Evolutionary conservation across 305 asterid species (phyloP), one percentile per base, ranked within the genome.

Genomic region (Rubia occidens): DNA sequence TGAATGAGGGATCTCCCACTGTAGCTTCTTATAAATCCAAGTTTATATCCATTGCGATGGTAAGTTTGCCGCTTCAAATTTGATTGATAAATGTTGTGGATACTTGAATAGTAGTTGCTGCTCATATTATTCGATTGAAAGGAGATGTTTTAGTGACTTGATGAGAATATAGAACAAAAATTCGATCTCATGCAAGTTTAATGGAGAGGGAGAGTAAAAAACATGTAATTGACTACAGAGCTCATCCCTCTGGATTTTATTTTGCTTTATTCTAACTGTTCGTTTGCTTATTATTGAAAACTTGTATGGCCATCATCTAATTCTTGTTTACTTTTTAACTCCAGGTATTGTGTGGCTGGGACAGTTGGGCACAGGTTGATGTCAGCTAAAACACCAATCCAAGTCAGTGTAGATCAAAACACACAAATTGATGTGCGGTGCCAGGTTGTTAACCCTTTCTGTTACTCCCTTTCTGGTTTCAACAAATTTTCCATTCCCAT

Each of bases 341-440:
- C 6, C 85, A 91, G 97, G 79, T 88, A 85, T 71, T 90, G 96
- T 82, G 83, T 82, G 65, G 94, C 94, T 69, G 96, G 96, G 70
- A 93, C 97, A 17, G 64, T 93, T 60, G 98, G 98, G 60, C 86
- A 82, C 77, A 84, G 74, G 75, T 74, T 93, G 86, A 79, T 86
- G 88, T 84, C 95, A 63, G 94, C 86, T 75, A 93, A 87, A 79
- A 74, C 72, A 77, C 96, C 96, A 10, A 76, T 85, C 76, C 83
- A 62, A 77, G 78, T 93, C 66, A 82, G 65, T 74, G 73, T 93
- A 32, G 96, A 89, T 60, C 81, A 82, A 72, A 83, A 74, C 75
- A 82, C 86, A 75, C 82, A 76, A 75, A 78, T 90, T 71, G 94
- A 90, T 42, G 97, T 93, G 74, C 87, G 94, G 64, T 93, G 97